Base-by-base conservation (phyloP, 1,284 basidiomycete species). In the Trametes pubescens region DNA sequence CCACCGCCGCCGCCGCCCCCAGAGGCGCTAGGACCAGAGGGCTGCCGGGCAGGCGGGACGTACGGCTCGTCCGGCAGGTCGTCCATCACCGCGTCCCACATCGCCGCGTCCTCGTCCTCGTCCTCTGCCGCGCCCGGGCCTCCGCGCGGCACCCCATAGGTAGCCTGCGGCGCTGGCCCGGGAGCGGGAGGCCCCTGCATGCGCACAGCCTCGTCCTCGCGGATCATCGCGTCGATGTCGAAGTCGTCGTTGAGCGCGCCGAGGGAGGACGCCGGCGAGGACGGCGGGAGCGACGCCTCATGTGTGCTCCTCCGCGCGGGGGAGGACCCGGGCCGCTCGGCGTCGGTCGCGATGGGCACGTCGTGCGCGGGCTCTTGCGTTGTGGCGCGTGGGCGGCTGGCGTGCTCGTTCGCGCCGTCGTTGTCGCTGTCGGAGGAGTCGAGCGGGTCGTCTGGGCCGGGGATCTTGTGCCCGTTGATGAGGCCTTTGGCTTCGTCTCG, bases 401-500 rank as follows among this genome's bases (percentile, higher is more conserved):
- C 16, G 16, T 56, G 57, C 32, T 55, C 14, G 47, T 48, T 58
- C 4, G 37, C 38, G n/a, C 34, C 62, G 22, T 66, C 71, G 48
- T 67, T 69, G 58, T 72, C 71, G 49, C 68, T 70, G 58, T 72
- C 68, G 34, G 77, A 75, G 13, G 75, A 70, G 58, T 77, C 76
- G 29, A 77, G 72, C 18, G 75, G 74, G 48, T 77, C 73, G 35
- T 77, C 74, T n/a, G 61, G 65, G 51, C 78, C 59, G 51, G 53
- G 59, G 54, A 65, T 54, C 40, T 65, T 72, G 34, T 70, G 71
- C 9, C 76, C 77, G 51, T 79, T 78, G 55, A 83, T 76, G 29
- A 79, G 68, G 9, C 89, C 90, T 49, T 87, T 85, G 32, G 82
- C 82, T 73, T 92, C 87, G 71, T 93, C 91, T 55, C 84, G 81